Conservation (phyloP, 441 rosid genomes). For the Corymbia calophylla region DNA sequence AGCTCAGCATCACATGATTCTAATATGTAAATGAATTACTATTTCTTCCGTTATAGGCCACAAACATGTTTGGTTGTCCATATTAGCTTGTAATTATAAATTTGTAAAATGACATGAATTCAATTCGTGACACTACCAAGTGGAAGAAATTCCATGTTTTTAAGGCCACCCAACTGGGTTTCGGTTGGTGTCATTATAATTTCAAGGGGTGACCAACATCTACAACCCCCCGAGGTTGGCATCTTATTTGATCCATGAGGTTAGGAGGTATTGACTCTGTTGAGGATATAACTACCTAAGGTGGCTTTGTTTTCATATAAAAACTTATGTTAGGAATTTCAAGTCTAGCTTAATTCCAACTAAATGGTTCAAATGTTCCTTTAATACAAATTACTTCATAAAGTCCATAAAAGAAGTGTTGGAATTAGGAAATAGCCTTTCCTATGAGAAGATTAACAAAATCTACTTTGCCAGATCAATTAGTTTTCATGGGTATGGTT, state of each 20-base stretch:
- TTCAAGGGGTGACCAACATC: neutral
- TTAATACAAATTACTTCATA: neutral
- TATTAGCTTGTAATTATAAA: neutral
- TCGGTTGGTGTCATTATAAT: neutral
- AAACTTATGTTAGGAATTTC: neutral
- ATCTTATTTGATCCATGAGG: neutral
- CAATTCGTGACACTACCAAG: neutral
- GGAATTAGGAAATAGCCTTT: neutral
- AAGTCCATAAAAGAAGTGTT: neutral
- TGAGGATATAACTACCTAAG: neutral
- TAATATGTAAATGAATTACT: neutral
- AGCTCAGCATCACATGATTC: neutral
- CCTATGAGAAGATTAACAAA: neutral
- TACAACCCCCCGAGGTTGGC: neutral
- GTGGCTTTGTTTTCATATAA: neutral
- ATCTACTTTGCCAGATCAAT: neutral
- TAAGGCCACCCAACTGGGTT: neutral
- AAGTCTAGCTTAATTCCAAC: neutral
- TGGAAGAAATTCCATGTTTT: neutral
- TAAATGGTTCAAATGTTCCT: neutral
- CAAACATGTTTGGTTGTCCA: neutral
- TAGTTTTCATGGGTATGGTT: neutral
- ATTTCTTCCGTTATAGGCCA: neutral
- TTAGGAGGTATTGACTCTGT: neutral
- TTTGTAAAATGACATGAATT: neutral